These are phyloP conservation scores for Camillea tinctor DNA, from an alignment of 2,329 filamentous ascomycete species.

Conservation along the genomic window DNA sequence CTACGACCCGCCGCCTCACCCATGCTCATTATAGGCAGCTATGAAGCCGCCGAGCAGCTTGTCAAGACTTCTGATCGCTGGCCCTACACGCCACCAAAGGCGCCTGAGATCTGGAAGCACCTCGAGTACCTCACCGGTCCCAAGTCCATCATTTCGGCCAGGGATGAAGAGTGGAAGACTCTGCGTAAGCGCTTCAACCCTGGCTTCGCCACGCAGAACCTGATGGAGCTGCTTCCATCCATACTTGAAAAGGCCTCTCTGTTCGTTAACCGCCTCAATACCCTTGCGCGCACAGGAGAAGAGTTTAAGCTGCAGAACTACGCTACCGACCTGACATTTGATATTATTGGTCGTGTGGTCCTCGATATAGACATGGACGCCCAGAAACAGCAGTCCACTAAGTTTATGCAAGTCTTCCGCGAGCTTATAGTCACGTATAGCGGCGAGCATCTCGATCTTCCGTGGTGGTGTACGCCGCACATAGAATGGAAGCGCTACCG, in stretches of 20 bases:
- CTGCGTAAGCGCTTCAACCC: slow-evolving; percentile 37
- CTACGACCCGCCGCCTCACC: slow-evolving; percentile 34
- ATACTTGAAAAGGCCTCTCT: slow-evolving; percentile 36
- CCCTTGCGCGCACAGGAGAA: slow-evolving; percentile 24
- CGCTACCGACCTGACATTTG: slow-evolving; percentile 36
- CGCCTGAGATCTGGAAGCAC: slow-evolving; percentile 1
- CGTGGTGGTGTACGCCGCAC: slow-evolving; percentile 13
- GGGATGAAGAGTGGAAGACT: slow-evolving; percentile 33
- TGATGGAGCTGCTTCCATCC: slow-evolving; percentile 36
- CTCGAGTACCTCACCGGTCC: slow-evolving; percentile 25
- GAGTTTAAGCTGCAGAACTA: slow-evolving; percentile 27
- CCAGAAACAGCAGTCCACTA: slow-evolving; percentile 24
- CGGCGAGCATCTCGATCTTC: slow-evolving; percentile 8
- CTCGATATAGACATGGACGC: slow-evolving; percentile 36
- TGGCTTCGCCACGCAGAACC: slow-evolving; percentile 39
- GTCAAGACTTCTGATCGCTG: slow-evolving; percentile 5
- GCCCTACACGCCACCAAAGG: slow-evolving; percentile 8
- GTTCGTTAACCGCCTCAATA: slow-evolving; percentile 33
- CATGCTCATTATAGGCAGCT: slow-evolving; percentile 32
- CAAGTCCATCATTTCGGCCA: slow-evolving; percentile 18
- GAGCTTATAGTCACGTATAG: slow-evolving; percentile 24
- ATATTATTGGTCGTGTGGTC: slow-evolving; percentile 37
- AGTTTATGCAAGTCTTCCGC: slow-evolving; percentile 30
- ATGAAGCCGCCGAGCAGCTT: slow-evolving; percentile 35
- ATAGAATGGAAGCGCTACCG: slow-evolving; percentile 6